Conservation (phyloP, 1,139 yeast genomes). For the Lodderomyces elongisporus region DNA sequence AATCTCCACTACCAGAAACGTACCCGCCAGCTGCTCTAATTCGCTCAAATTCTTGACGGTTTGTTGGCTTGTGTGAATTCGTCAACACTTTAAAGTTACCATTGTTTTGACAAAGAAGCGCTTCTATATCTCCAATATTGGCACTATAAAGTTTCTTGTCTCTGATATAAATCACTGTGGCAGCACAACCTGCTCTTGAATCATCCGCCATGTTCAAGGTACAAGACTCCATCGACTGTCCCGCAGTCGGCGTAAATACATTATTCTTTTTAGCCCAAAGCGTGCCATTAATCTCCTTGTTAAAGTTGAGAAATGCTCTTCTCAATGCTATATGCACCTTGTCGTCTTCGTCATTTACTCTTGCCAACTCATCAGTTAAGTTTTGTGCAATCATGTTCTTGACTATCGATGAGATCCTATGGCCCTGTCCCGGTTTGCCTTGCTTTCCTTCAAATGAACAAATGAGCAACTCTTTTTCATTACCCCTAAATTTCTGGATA, state of each 20-base stretch:
- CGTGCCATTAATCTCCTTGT: slow-evolving; percentile 63
- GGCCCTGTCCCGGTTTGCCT: slow-evolving; percentile 54
- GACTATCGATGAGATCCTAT: slow-evolving; percentile 64
- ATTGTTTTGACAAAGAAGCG: slow-evolving; percentile 69
- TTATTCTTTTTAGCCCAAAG: slow-evolving; percentile 33
- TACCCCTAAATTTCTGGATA: slow-evolving; percentile 82
- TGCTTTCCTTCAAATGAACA: slow-evolving; percentile 86
- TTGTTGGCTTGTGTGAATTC: slow-evolving; percentile 80
- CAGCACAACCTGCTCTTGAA: slow-evolving; percentile 78
- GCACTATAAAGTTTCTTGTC: slow-evolving; percentile 74
- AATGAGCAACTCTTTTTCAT: slow-evolving; percentile 62
- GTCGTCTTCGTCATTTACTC: slow-evolving; percentile 35
- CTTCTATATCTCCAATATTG: slow-evolving; percentile 87
- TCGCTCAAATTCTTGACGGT: slow-evolving; percentile 73
- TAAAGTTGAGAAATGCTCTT: slow-evolving; percentile 71
- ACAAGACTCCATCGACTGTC: slow-evolving; percentile 36
- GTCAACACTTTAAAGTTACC: slow-evolving; percentile 77
- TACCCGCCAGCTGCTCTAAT: slow-evolving; percentile 89
- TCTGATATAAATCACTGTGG: slow-evolving; percentile 72
- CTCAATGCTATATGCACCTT: slow-evolving; percentile 65
- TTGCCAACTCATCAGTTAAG: slow-evolving; percentile 59
- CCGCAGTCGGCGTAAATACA: slow-evolving; percentile 21
- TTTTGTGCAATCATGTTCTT: slow-evolving; percentile 66
- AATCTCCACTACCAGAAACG: slow-evolving; percentile 78
- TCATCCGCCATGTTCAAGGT: slow-evolving; percentile 52